These are phyloP conservation scores for Penicillium freii DNA, from an alignment of 2,329 filamentous ascomycete genomes.

Conservation along the genomic window DNA sequence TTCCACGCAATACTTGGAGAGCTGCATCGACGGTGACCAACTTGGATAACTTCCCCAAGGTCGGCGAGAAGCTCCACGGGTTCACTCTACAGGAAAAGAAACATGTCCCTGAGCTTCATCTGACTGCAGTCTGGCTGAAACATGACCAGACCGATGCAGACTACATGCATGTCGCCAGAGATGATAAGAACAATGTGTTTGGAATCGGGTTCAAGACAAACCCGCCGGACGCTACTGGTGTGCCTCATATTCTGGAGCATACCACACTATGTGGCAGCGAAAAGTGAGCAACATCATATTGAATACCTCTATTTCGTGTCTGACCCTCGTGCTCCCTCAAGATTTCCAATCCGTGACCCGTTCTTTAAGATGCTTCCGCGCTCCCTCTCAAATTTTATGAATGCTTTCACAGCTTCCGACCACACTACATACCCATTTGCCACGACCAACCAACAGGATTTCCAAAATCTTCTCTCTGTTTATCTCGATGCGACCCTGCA, in stretches of 20 bases:
- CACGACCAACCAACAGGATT: conserved; percentile 93
- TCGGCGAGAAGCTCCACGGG: conserved; percentile 84
- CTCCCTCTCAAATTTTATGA: conserved; percentile 99
- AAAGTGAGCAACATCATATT: conserved; percentile 58
- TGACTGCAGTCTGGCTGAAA: conserved; percentile 84
- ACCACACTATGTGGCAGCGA: conserved; percentile 93
- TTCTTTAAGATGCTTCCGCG: conserved; percentile 99
- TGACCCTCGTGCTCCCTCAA: conserved; percentile 37
- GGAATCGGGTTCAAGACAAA: conserved; percentile 99
- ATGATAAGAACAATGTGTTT: conserved; percentile 99
- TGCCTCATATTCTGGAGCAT: conserved; percentile 96
- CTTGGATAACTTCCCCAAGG: conserved; percentile 69
- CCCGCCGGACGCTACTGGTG: conserved; percentile 89
- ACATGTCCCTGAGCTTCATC: conserved; percentile 88
- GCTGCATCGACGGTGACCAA: conserved; percentile 66
- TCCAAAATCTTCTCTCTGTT: conserved; percentile 91
- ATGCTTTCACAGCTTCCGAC: conserved; percentile 93
- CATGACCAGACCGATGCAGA: conserved; percentile 96
- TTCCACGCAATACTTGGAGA: conserved; percentile 21
- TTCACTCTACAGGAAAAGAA: conserved; percentile 88
- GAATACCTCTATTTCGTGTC: neutral
- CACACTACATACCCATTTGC: conserved; percentile 98
- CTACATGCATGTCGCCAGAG: conserved; percentile 89
- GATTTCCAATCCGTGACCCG: conserved; percentile 94
- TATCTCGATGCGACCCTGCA: conserved; percentile 94